A percentile compares a stretch with the other conserved stretches of the same genome.
Evolutionary conservation across 1,284 basidiomycete genomes (phyloP).

Genomic region (Cutaneotrichosporon sp.): DNA sequence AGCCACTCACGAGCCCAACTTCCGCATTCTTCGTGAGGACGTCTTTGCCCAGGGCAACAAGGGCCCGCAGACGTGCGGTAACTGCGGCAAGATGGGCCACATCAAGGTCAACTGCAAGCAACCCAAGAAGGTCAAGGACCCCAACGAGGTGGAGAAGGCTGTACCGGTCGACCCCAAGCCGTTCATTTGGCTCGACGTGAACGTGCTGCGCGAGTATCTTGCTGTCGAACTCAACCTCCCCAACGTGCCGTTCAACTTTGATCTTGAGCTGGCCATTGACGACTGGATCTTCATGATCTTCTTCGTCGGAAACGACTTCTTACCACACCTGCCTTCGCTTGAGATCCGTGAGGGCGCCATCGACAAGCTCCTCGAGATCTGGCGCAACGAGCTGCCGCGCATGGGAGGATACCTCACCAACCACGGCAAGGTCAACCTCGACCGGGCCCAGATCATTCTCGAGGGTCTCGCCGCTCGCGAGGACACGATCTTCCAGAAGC

Average conservation of each 20-base stretch:
- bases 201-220: conserved; percentile 93
- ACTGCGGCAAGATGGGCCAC: conserved; percentile 93
- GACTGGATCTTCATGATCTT: conserved; percentile 99
- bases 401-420: conserved; percentile 98
- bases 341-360: conserved; percentile 99
- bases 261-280: conserved; percentile 95
- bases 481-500: conserved; percentile 90
- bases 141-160: conserved; percentile 61
- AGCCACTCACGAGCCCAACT: conserved; percentile 97
- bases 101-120: conserved; percentile 86
- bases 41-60: conserved; percentile 86
- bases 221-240: conserved; percentile 89
- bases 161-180: conserved; percentile 83
- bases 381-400: conserved; percentile 86
- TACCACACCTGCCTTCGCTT: conserved; percentile 95
- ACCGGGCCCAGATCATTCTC: conserved; percentile 88
- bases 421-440: conserved; percentile 84
- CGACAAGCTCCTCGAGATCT: conserved; percentile 92
- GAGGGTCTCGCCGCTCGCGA: conserved; percentile 89
- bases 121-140: conserved; percentile 59
- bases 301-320: conserved; percentile 99
- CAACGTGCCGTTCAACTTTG: conserved; percentile 79
- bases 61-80: conserved; percentile 68
- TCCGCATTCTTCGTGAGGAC: conserved; percentile 96
- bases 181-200: conserved; percentile 99